phyloP scores from a whole-genome alignment of 2,329 filamentous ascomycete species.

The Cyanodermella asteris region DNA sequence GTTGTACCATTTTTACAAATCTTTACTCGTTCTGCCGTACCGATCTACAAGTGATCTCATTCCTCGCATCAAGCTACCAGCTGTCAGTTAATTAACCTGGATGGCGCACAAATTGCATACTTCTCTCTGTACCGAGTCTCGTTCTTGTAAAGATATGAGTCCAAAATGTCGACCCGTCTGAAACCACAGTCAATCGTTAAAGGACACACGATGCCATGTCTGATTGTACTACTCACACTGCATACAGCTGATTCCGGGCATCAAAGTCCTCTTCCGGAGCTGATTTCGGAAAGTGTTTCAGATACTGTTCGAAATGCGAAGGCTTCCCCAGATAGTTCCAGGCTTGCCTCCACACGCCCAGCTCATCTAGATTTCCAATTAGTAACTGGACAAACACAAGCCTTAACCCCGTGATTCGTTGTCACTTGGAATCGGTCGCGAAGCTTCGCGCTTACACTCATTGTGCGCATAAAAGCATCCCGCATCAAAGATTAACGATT shows the following conservation, averaged over 20 bases:
- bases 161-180: too few relatives aligned
- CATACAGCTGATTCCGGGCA: conserved; percentile 12
- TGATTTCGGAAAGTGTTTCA: conserved; percentile 7
- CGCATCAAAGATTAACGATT: conserved; percentile 9
- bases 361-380: conserved; percentile 7
- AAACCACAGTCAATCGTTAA: too few relatives aligned
- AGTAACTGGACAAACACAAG: background rate
- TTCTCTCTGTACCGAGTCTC: too few relatives aligned
- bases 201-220: too few relatives aligned
- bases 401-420: conserved; percentile 1
- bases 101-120: too few relatives aligned
- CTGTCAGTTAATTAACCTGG: too few relatives aligned
- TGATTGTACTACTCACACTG: conserved; percentile 8
- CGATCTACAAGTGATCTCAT: too few relatives aligned
- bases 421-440: background rate
- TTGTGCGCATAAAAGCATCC: conserved; percentile 10
- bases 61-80: too few relatives aligned
- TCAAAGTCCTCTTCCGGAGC: conserved; percentile 11
- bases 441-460: conserved; percentile 8
- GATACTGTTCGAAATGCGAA: conserved; percentile 9
- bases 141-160: too few relatives aligned
- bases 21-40: too few relatives aligned
- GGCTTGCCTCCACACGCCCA: conserved; percentile 7
- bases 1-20: too few relatives aligned
- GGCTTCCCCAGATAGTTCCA: conserved; percentile 5